Evolutionary conservation across 2,329 filamentous ascomycete genomes (phyloP).

Genomic region (Trichophyton verrucosum): DNA sequence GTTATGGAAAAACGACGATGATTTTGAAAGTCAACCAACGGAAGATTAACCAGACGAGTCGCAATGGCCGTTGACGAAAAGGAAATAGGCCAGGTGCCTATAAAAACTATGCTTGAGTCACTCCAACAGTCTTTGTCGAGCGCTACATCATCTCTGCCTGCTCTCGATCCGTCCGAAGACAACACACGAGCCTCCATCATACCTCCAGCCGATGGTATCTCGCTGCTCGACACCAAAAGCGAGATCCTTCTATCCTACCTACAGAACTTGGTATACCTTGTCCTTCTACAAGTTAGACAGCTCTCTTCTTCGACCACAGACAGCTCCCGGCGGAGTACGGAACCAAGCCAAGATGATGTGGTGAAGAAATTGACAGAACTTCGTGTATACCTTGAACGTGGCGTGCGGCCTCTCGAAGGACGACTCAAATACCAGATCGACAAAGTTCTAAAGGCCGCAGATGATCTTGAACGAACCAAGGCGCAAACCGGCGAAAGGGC

Average conservation of each 20-base stretch:
- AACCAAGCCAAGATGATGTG: constrained; percentile 38
- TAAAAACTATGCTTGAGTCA: constrained; percentile 24
- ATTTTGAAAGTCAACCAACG: background rate
- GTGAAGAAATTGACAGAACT: constrained; percentile 82
- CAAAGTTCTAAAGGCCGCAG: constrained; percentile 77
- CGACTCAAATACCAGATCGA: constrained; percentile 92
- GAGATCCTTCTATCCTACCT: constrained; percentile 94
- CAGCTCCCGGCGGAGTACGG: constrained; percentile 23
- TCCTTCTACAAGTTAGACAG: constrained; percentile 63
- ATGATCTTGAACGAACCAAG: constrained; percentile 34
- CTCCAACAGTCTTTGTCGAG: constrained; percentile 25
- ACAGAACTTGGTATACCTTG: constrained; percentile 81
- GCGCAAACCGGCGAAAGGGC: constrained; percentile 11
- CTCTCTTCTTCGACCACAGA: constrained; percentile 25
- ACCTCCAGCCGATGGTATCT: constrained; percentile 76
- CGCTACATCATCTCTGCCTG: constrained; percentile 26
- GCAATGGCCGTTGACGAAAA: background rate
- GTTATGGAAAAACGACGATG: too few species aligned
- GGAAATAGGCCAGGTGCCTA: background rate
- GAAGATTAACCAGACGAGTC: background rate
- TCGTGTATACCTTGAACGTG: constrained; percentile 85
- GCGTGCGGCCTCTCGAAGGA: constrained; percentile 77
- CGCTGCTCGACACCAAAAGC: constrained; percentile 89
- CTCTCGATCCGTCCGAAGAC: constrained; percentile 17
- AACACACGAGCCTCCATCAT: constrained; percentile 55